These are phyloP conservation scores for Phytophthora pluvialis DNA, from an alignment of 352 stramenopile genomes.

Conservation along the genomic window DNA sequence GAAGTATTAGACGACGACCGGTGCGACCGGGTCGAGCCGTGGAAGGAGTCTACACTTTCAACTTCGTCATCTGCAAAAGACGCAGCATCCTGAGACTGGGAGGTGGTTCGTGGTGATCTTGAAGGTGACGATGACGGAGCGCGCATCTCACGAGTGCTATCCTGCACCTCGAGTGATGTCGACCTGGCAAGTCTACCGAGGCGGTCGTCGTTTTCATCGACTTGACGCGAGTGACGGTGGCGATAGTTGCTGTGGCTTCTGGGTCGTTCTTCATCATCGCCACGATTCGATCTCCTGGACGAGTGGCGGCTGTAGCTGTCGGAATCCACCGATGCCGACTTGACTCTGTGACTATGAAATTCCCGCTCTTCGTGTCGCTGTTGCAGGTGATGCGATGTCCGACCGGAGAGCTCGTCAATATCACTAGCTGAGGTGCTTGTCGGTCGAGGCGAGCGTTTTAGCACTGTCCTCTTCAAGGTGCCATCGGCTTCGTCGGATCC, in stretches of 20 bases:
- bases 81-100: constrained; percentile 30
- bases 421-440: constrained; percentile 15
- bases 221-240: constrained; percentile 18
- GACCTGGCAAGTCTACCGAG: constrained; percentile 25
- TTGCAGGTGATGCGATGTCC: constrained; percentile 12
- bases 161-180: constrained; percentile 37
- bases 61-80: constrained; percentile 39
- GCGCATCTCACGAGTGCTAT: constrained; percentile 22
- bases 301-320: constrained; percentile 13
- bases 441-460: constrained; percentile 51
- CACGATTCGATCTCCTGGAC: constrained; percentile 11
- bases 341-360: constrained; percentile 20
- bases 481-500: constrained; percentile 43
- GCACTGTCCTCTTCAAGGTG: constrained; percentile 57
- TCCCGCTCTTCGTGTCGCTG: constrained; percentile 16
- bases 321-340: constrained; percentile 25
- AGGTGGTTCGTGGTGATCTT: constrained; percentile 12
- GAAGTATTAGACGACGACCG: constrained; percentile 33
- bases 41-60: constrained; percentile 23
- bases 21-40: constrained; percentile 42
- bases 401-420: constrained; percentile 2
- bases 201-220: constrained; percentile 7
- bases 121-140: constrained; percentile 11
- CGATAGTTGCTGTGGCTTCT: constrained; percentile 21
- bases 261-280: constrained; percentile 12